Evolutionary conservation across 805 yeast genomes (phyloP), one percentile per base, ranked within the genome.

Genomic region (Saccharomycopsis sp.): DNA sequence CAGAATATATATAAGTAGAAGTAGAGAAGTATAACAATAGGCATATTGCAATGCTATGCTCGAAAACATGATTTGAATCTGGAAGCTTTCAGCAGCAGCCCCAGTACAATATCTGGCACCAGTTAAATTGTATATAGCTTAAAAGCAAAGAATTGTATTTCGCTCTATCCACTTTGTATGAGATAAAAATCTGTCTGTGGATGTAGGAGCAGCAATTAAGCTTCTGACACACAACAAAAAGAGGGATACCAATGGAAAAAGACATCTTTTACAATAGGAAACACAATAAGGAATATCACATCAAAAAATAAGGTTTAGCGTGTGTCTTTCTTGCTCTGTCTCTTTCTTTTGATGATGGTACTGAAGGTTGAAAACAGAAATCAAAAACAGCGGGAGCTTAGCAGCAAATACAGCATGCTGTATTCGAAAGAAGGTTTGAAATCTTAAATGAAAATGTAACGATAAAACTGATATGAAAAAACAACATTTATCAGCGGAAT

Each of bases 171-270:
- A n/a, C n/a, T n/a, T n/a, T n/a, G n/a, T n/a, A 29, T 29, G 38
- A 29, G 38, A 29, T 29, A 29, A 29, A 29, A n/a, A 44, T 44
- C 49, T 44, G 49, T 44, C 49, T 44, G 7, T 44, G 19, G 19
- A 8, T 44, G 49, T 44, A 44, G 49, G 7, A 44, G 22, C 7
- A 19, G 22, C 22, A 19, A 44, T 44, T 44, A 44, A 44, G 12
- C 49, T 44, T 44, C 49, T 44, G 49, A 44, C 49, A 44, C 49
- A 44, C 49, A 44, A 19, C 19, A 44, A n/a, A 19, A 44, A 44
- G 49, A 44, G 22, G 49, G 22, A 44, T 44, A 17, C 19, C 19
- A 44, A 44, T 44, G 22, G 22, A 44, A 19, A 7, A 17, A 44
- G 38, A 29, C 38, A 29, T 29, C 38, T 29, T 29, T 29, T n/a